Conservation (phyloP, 768 basidiomycete species). For the Candolleomyces aberdarensis region DNA sequence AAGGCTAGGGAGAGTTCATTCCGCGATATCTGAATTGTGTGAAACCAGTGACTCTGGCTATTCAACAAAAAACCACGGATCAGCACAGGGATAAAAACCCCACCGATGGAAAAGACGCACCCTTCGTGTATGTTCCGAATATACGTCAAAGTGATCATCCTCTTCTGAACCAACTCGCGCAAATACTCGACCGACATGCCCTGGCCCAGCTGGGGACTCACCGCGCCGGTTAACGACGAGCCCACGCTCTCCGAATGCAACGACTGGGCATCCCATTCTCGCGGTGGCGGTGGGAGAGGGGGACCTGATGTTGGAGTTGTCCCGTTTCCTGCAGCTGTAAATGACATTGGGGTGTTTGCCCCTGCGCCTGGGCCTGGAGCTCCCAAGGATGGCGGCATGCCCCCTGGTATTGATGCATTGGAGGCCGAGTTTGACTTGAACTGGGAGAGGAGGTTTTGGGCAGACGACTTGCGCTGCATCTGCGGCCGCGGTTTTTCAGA, state of each 20-base stretch:
- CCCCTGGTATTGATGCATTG: slow-evolving; percentile 28
- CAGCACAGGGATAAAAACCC: slow-evolving; percentile 2
- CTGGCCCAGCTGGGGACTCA: slow-evolving; percentile 48
- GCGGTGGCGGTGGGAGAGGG: slow-evolving; percentile 23
- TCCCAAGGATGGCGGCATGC: slow-evolving; percentile 23
- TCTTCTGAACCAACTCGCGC: slow-evolving; percentile 76
- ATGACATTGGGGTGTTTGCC: slow-evolving; percentile 31
- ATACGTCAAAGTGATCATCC: slow-evolving; percentile 83
- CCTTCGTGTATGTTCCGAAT: slow-evolving; percentile 85
- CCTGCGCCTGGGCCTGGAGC: slow-evolving; percentile 26
- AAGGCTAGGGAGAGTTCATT: slow-evolving; percentile 74
- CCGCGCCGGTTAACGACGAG: slow-evolving; percentile 31
- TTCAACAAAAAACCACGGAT: slow-evolving; percentile 3
- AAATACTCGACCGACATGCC: slow-evolving; percentile 78
- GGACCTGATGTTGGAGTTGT: slow-evolving; percentile 42
- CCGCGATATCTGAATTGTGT: slow-evolving; percentile 78
- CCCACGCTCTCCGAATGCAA: slow-evolving; percentile 45
- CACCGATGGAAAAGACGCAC: slow-evolving; percentile 38
- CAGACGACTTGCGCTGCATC: slow-evolving; percentile 84
- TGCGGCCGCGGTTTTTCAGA: slow-evolving; percentile 44
- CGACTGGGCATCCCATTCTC: slow-evolving; percentile 77
- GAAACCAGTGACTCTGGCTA: slow-evolving; percentile 85
- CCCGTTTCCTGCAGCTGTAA: slow-evolving; percentile 31
- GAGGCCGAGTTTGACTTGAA: slow-evolving; percentile 49
- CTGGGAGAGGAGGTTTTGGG: slow-evolving; percentile 76